Evolutionary conservation across 495 filamentous ascomycete species (phyloP), one percentile per base, ranked within the genome.

Genomic region (Lasiosphaeria ovina): DNA sequence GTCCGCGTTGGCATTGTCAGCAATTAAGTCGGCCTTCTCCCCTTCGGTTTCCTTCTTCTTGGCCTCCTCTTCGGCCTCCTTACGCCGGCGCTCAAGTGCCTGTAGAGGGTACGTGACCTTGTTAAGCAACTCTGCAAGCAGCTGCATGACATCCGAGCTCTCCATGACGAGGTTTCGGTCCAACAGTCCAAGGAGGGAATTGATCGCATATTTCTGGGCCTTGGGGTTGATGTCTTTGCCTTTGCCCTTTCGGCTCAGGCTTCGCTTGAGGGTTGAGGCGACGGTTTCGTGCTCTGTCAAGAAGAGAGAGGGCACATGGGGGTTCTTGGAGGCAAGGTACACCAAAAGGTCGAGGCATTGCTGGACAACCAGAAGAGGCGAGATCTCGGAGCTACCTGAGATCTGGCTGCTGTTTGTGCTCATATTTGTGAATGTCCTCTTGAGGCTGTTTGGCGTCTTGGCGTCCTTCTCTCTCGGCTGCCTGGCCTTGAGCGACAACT

Each of bases 101-200:
- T 87, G 89, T 16, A 99, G 82, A 7, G 95, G 94, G 50, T 89
- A 85, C 0, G 94, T 98, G 57, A 97, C 91, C 65, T 86, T 88
- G 66, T 89, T 91, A 16, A 99, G 80, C 32, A 99, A 77, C 65
- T 84, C 84, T 0, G 95, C 93, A 4, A 99, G 81, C 51, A 90
- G 87, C 67, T 98, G 93, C 92, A 99, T 98, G 55, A 96, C 94
- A 10, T 85, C 81, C 16, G 92, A 90, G 74, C 89, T 99, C 75
- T 99, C 93, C 79, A 95, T 96, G 63, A 98, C 89, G 63, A 98
- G 80, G 57, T 89, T 87, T 17, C 94, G 89, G 70, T 98, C 94
- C 44, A 99, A 80, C 3, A 99, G 83, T 63, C 85, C 85, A 47
- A 98, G 80, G 17, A 99, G 77, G 3, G 92, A 91, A 70, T 98